These are phyloP conservation scores for Dactylorhiza incarnata DNA, from an alignment of 106 monocot genomes.

Conservation along the genomic window DNA sequence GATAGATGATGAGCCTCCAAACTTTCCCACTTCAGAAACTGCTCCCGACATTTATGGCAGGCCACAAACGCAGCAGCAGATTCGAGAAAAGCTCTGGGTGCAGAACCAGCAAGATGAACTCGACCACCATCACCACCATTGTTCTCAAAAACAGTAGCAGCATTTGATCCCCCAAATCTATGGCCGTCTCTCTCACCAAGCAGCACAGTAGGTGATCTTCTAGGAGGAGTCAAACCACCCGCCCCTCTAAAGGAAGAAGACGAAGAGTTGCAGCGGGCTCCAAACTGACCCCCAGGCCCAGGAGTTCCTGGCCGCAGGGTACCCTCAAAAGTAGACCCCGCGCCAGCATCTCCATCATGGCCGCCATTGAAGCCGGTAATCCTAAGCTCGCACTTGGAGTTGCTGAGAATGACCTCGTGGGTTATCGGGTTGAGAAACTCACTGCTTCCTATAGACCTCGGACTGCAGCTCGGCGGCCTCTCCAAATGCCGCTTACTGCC, in stretches of 20 bases:
- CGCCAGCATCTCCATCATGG: constrained; percentile 11
- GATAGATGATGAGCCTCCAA: constrained; percentile 87
- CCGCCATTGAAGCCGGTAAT: constrained; percentile 51
- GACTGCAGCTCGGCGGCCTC: constrained; percentile 68
- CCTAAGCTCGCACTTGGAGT: constrained; percentile 65
- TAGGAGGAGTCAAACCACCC: constrained; percentile 30
- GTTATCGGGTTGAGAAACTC: constrained; percentile 81
- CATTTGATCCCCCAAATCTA: background rate
- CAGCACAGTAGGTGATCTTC: constrained; percentile 28
- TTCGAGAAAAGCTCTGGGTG: background rate
- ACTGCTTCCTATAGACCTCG: constrained; percentile 79
- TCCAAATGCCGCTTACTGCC: constrained; percentile 75
- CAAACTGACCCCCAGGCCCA: constrained; percentile 60
- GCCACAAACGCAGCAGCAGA: constrained; percentile 16
- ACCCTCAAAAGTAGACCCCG: constrained; percentile 46
- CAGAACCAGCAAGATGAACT: constrained; percentile 4
- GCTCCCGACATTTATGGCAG: constrained; percentile 86
- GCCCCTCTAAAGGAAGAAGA: constrained; percentile 32
- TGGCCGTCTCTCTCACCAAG: background rate
- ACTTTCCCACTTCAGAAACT: constrained; percentile 67
- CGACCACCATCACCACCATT: constrained; percentile 8
- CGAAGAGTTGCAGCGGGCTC: constrained; percentile 20
- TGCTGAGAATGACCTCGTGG: constrained; percentile 68
- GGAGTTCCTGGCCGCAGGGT: constrained; percentile 82
- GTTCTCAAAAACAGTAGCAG: constrained; percentile 24